Conservation (phyloP, 2,329 filamentous ascomycete species). For the Aspergillus luchuensis region DNA sequence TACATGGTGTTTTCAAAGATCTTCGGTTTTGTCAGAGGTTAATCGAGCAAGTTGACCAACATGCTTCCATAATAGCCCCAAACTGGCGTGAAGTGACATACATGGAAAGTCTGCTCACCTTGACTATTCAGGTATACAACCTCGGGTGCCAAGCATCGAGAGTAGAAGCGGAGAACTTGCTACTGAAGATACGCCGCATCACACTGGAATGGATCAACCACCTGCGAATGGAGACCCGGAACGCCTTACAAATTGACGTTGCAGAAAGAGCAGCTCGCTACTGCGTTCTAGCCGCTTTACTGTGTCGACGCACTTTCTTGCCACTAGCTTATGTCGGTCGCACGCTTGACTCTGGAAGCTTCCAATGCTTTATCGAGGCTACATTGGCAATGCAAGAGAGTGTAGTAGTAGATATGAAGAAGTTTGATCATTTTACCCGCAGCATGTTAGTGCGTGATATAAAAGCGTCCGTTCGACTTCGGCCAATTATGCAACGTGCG, state of each 20-base stretch:
- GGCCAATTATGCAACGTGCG: slow-evolving; percentile 26
- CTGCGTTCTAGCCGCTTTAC: slow-evolving; percentile 57
- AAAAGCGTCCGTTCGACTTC: slow-evolving; percentile 46
- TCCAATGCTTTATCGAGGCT: slow-evolving; percentile 40
- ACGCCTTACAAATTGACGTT: slow-evolving; percentile 39
- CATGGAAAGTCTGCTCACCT: slow-evolving; percentile 60
- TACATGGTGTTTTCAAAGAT: slow-evolving; percentile 57
- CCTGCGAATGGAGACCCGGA: slow-evolving; percentile 51
- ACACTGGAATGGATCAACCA: slow-evolving; percentile 54
- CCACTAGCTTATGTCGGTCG: slow-evolving; percentile 8
- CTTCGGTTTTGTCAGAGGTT: slow-evolving; percentile 53
- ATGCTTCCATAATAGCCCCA: slow-evolving; percentile 49
- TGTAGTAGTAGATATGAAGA: slow-evolving; percentile 20
- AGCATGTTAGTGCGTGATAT: slow-evolving; percentile 52
- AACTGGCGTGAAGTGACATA: slow-evolving; percentile 63
- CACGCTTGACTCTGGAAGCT: slow-evolving; percentile 11
- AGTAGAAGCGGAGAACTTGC: slow-evolving; percentile 28
- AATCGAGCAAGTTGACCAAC: slow-evolving; percentile 50
- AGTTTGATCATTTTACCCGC: slow-evolving; percentile 37
- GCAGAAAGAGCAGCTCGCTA: slow-evolving; percentile 48
- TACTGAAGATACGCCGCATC: slow-evolving; percentile 48
- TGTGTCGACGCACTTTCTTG: slow-evolving; percentile 56
- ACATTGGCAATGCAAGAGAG: slow-evolving; percentile 47
- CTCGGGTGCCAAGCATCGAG: slow-evolving; percentile 25
- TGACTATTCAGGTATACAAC: slow-evolving; percentile 49